These are phyloP conservation scores for Botryobasidium botryosum DNA, from an alignment of 768 basidiomycete genomes.

Conservation along the genomic window DNA sequence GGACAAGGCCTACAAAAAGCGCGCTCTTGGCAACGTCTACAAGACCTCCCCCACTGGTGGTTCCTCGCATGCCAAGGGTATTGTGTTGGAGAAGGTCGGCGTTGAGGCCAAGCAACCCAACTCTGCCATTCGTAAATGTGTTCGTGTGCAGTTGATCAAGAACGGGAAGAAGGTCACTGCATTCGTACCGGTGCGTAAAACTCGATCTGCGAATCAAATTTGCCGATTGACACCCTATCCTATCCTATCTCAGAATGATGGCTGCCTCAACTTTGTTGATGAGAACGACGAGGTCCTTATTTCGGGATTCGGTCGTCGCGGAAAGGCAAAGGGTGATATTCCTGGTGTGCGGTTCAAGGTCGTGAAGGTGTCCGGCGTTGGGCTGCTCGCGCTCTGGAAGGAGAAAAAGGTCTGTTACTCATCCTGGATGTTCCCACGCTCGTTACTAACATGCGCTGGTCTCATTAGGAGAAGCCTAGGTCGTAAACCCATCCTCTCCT, in stretches of 20 bases:
- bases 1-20: slow-evolving; percentile 98
- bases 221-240: too few relatives aligned
- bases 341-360: slow-evolving; percentile 99
- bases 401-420: slow-evolving; percentile 77
- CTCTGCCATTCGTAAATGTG: slow-evolving; percentile 99
- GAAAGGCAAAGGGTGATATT: slow-evolving; percentile 99
- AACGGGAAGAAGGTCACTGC: slow-evolving; percentile 99
- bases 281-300: slow-evolving; percentile 99
- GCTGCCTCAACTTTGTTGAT: slow-evolving; percentile 96
- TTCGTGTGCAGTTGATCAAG: slow-evolving; percentile 99
- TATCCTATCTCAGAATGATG: slow-evolving; percentile 72
- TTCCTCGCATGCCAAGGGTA: slow-evolving; percentile 98
- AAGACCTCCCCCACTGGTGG: slow-evolving; percentile 99
- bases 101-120: slow-evolving; percentile 99
- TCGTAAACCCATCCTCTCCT: slow-evolving; percentile 22
- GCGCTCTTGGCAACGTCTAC: slow-evolving; percentile 97
- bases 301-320: slow-evolving; percentile 98
- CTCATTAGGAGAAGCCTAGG: slow-evolving; percentile 53
- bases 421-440: not conserved
- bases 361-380: slow-evolving; percentile 98
- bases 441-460: slow-evolving; percentile 9
- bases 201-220: not conserved
- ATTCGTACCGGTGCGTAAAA: slow-evolving; percentile 78
- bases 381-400: slow-evolving; percentile 95
- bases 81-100: slow-evolving; percentile 99